phyloP scores from a whole-genome alignment of 768 basidiomycete genomes.

The Pleurotus platypus region DNA sequence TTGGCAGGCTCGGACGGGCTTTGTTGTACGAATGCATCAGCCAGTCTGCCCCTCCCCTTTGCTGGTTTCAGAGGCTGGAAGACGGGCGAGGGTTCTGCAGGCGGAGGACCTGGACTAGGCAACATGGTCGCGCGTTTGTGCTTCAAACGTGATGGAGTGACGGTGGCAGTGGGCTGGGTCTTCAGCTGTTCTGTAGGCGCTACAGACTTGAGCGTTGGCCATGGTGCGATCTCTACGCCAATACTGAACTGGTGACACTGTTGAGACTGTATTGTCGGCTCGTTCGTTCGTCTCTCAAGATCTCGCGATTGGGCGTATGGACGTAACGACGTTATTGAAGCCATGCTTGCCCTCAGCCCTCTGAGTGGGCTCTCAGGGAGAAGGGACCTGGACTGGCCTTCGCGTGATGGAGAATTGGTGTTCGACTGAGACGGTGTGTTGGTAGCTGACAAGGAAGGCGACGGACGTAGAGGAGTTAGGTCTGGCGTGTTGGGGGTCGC shows the following conservation, averaged over 20 bases:
- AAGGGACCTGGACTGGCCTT: constrained; percentile 25
- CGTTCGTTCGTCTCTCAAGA: constrained; percentile 9
- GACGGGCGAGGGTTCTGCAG: constrained; percentile 52
- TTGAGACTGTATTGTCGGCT: background rate
- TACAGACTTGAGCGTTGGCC: constrained; percentile 16
- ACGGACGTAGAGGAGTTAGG: constrained; percentile 38
- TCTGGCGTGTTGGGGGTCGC: constrained; percentile 65
- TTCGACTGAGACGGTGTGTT: constrained; percentile 15
- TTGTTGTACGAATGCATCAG: constrained; percentile 9
- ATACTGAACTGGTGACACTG: constrained; percentile 11
- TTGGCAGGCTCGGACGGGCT: constrained; percentile 21
- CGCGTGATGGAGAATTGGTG: constrained; percentile 21
- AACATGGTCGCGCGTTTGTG: constrained; percentile 52
- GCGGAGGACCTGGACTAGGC: constrained; percentile 39
- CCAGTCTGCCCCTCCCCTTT: constrained; percentile 18
- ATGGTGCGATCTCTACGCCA: constrained; percentile 15
- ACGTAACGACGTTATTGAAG: constrained; percentile 39
- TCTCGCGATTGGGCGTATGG: constrained; percentile 31
- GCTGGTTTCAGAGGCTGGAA: constrained; percentile 60
- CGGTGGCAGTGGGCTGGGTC: constrained; percentile 8
- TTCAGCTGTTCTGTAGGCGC: constrained; percentile 19
- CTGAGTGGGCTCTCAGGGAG: constrained; percentile 34
- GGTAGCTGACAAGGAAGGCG: constrained; percentile 20
- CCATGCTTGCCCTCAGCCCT: constrained; percentile 28
- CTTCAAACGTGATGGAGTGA: constrained; percentile 27